Evolutionary conservation across 2,329 filamentous ascomycete species (phyloP), one percentile per base, ranked within the genome.

Genomic region (Aspergillus aculeatinus): DNA sequence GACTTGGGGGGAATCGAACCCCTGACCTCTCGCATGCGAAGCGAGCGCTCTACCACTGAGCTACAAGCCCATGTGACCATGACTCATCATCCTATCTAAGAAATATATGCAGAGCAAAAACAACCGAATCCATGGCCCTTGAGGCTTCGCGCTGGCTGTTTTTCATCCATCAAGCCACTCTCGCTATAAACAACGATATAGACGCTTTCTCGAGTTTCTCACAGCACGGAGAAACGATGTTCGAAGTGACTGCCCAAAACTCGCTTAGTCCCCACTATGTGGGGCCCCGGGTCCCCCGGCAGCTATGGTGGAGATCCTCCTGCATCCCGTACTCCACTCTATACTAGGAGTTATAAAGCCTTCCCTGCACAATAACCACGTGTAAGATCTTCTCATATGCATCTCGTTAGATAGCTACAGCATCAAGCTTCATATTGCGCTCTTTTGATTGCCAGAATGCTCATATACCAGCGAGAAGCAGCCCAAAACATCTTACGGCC

Each of bases 1-100:
- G 39, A 56, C 33, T 29, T 23, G 33, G 27, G 39, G 19, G 47
- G 21, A 57, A 57, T 27, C 44, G 44, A 44, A 44, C 39, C 39
- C 39, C 39, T 44, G 39, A 44, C 39, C 39, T 44, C 39, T 44
- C 39, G 39, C 39, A 44, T 44, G 39, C 39, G 39, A 44, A 44
- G 39, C 39, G 39, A 44, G 39, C 39, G 39, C 39, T 44, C 39
- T 44, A 44, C 39, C 39, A 44, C 39, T 44, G 39, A 44, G 39
- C 39, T 44, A 44, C 39, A 44, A 44, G 39, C 39, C 39, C 39
- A 19, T 44, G 39, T 44, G 39, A 44, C 14, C 16, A 44, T 44
- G 39, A 44, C 39, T 35, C 33, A 35, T 12, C 33, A 16, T 5
- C 1, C 1, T 4, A 12, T 35, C 33, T 2, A 5, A 35, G 5